Base-by-base conservation (phyloP, 1,284 basidiomycete species). In the Pseudozyma sp. region DNA sequence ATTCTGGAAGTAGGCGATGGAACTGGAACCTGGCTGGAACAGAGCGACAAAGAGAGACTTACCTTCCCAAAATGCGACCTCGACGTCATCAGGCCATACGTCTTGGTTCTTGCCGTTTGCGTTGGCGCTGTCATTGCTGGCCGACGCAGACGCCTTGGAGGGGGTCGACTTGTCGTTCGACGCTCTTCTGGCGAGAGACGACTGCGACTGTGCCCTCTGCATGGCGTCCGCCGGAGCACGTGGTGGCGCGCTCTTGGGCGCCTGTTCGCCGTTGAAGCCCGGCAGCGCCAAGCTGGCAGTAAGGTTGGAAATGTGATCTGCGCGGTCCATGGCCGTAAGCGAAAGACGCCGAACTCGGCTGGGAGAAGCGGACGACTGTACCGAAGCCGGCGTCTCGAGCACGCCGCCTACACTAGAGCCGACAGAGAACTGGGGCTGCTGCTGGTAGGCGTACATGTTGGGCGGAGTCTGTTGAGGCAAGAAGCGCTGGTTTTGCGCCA, bases 71-170 rank as follows among this genome's bases (percentile, higher is more conserved):
- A 86, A 86, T 31, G 85, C 85, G 1, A 85, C 84, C 63, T 86
- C 85, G 47, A 86, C 84, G 42, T 85, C 85, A 19, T 82, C 77
- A 14, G 85, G 85, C 86, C 85, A 86, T 13, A 86, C 85, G 19
- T 86, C 84, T 17, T 82, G 79, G 29, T 79, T 79, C 45, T 84
- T 80, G 66, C 80, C 78, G 56, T 80, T 80, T 1, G 19, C 43
- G 53, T 31, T 54, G 17, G 49, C 46, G 42, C 63, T 72, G 50
- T 54, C 14, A 13, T 40, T 40, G 47, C 16, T 42, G 40, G 11
- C 40, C 3, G 40, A 16, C 10, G 16, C 6, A 24, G 35, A 33
- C 0, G 59, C 14, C 51, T 68, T 68, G 50, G 44, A 17, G 37
- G 51, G 31, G 13, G 49, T n/a, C 11, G 49, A 42, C 42, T 68